Percentiles rank a stretch among this genome's conserved stretches.
Conservation (phyloP, 2,329 filamentous ascomycete genomes). For the Hymenoscyphus albidus region DNA sequence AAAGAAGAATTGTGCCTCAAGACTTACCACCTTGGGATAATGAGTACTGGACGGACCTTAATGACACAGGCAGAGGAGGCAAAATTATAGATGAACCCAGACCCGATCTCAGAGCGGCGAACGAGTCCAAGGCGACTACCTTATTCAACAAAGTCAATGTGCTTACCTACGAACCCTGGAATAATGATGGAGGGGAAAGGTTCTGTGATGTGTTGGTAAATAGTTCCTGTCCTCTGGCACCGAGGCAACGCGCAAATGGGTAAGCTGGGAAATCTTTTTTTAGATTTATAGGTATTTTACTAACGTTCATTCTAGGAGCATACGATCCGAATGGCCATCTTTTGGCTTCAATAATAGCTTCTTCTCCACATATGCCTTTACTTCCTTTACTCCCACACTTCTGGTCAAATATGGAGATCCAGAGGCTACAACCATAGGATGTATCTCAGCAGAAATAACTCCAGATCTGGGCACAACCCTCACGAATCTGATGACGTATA, state of each 20-base stretch:
- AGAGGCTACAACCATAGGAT: slow-evolving; percentile 63
- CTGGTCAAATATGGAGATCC: slow-evolving; percentile 71
- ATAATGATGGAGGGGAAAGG: slow-evolving; percentile 40
- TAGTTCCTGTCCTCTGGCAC: slow-evolving; percentile 68
- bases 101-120: slow-evolving; percentile 1
- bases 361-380: slow-evolving; percentile 78
- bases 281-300: not conserved
- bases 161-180: slow-evolving; percentile 70
- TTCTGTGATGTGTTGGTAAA: slow-evolving; percentile 68
- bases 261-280: slow-evolving; percentile 32
- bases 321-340: slow-evolving; percentile 45
- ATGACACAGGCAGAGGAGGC: slow-evolving; percentile 57
- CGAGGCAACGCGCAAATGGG: slow-evolving; percentile 61
- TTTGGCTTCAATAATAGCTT: slow-evolving; percentile 73
- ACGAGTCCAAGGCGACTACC: slow-evolving; percentile 62
- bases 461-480: slow-evolving; percentile 72
- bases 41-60: slow-evolving; percentile 49
- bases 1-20: slow-evolving; percentile 41
- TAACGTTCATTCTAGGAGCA: slow-evolving; percentile 13
- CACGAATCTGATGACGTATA: slow-evolving; percentile 65
- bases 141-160: slow-evolving; percentile 69
- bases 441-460: slow-evolving; percentile 77
- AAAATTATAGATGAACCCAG: slow-evolving; percentile 66
- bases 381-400: slow-evolving; percentile 72
- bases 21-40: slow-evolving; percentile 57